Evolutionary conservation across 805 yeast genomes (phyloP).

Genomic region (Schwanniomyces vanrijiae): DNA sequence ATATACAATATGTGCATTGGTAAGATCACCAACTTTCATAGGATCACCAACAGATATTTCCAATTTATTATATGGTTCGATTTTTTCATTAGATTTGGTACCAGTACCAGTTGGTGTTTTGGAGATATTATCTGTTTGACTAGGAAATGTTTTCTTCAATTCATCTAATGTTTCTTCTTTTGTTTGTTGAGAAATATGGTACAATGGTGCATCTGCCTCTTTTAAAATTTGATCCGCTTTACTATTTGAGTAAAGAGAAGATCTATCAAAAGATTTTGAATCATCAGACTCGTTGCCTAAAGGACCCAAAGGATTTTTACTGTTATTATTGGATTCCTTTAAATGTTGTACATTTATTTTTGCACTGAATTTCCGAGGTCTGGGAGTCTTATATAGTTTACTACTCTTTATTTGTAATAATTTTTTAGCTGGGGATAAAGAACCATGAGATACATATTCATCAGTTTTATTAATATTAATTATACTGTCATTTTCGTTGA

Average conservation of each 20-base stretch:
- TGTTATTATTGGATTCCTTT: slow-evolving; percentile 4
- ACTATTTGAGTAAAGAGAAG: slow-evolving; percentile 17
- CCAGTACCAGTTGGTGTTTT: slow-evolving; percentile 13
- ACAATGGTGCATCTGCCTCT: slow-evolving; percentile 56
- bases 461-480: slow-evolving; percentile 14
- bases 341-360: slow-evolving; percentile 31
- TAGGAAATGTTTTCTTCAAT: slow-evolving; percentile 3
- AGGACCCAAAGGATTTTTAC: slow-evolving; percentile 24
- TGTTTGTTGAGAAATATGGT: slow-evolving; percentile 30
- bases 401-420: slow-evolving; percentile 26
- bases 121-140: slow-evolving; percentile 6
- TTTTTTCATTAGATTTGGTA: slow-evolving; percentile 4
- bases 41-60: slow-evolving; percentile 87
- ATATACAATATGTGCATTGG: slow-evolving; percentile 87
- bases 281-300: slow-evolving; percentile 17
- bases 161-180: slow-evolving; percentile 17
- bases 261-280: slow-evolving; percentile 13
- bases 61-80: slow-evolving; percentile 25
- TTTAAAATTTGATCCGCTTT: slow-evolving; percentile 36
- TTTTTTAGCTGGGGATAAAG: slow-evolving; percentile 12
- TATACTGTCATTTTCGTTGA: slow-evolving; percentile 34
- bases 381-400: slow-evolving; percentile 29
- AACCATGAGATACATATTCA: slow-evolving; percentile 3
- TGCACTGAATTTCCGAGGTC: slow-evolving; percentile 30
- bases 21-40: slow-evolving; percentile 83